phyloP scores from a whole-genome alignment of 164 flowering plant genomes.

The Tinospora cordifolia region DNA sequence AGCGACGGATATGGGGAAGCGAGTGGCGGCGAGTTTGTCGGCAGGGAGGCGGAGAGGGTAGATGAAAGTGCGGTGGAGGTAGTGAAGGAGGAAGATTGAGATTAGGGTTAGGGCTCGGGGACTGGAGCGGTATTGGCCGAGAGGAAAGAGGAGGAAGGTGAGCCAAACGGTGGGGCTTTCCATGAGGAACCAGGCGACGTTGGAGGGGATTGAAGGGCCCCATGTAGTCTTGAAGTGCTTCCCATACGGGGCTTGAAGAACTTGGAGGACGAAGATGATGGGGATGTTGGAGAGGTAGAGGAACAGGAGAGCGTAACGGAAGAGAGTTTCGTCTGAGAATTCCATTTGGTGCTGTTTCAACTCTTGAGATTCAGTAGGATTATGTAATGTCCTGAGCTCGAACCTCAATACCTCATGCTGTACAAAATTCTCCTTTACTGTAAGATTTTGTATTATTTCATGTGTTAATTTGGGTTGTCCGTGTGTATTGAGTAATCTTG shows the following conservation, averaged over 20 bases:
- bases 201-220: constrained; percentile 65
- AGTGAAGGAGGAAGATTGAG: constrained; percentile 67
- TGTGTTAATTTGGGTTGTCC: no score
- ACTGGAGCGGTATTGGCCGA: constrained; percentile 40
- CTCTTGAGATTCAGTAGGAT: no score
- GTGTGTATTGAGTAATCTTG: no score
- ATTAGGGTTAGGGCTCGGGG: constrained; percentile 46
- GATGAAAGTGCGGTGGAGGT: constrained; percentile 67
- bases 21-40: constrained; percentile 4
- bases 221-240: constrained; percentile 68
- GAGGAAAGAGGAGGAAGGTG: constrained; percentile 56
- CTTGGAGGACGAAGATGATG: constrained; percentile 47
- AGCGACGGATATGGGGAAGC: constrained; percentile 57
- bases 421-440: no score
- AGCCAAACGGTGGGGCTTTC: constrained; percentile 78
- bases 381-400: no score
- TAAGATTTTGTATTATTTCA: no score
- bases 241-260: constrained; percentile 79
- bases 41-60: constrained; percentile 55
- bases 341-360: not conserved
- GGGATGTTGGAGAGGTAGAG: constrained; percentile 42
- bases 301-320: constrained; percentile 29
- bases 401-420: no score
- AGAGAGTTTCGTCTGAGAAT: constrained; percentile 33
- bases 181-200: constrained; percentile 81